Percentiles rank a stretch among this genome's conserved stretches.
phyloP scores from a whole-genome alignment of 73 alveolate species.

The Paramecium tetraurelia region DNA sequence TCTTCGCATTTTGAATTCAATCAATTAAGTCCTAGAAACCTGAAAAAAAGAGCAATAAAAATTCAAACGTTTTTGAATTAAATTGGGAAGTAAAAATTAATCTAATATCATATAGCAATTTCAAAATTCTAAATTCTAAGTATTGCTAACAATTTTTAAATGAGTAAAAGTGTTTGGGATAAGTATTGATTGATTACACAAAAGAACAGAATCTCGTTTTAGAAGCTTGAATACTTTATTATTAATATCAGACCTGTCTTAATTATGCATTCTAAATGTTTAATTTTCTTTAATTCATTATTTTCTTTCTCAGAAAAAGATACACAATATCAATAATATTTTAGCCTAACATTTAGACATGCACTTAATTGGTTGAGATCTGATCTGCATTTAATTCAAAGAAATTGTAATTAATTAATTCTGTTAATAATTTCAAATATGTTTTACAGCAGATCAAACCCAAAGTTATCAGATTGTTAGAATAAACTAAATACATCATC shows the following conservation, averaged over 20 bases:
- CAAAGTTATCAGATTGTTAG: background rate
- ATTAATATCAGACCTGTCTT: background rate
- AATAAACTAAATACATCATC: background rate
- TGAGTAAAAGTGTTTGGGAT: background rate
- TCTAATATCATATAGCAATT: background rate
- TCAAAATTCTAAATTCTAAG: background rate
- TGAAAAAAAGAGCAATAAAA: background rate
- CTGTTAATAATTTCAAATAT: conserved; percentile 20
- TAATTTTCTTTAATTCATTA: background rate
- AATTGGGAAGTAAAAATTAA: background rate
- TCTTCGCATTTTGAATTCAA: background rate
- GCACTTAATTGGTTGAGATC: background rate
- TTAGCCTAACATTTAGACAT: background rate
- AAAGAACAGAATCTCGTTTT: background rate
- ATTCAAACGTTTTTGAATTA: background rate
- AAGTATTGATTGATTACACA: background rate
- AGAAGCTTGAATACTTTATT: background rate
- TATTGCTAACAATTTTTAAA: background rate
- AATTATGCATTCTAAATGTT: too few relatives aligned
- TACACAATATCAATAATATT: background rate
- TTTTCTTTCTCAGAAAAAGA: too few relatives aligned
- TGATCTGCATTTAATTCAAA: background rate
- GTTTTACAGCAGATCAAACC: conserved; percentile 5
- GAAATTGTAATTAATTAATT: background rate
- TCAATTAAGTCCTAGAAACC: background rate